phyloP scores from a whole-genome alignment of 257 asterid genomes.

The Solanum okadae region DNA sequence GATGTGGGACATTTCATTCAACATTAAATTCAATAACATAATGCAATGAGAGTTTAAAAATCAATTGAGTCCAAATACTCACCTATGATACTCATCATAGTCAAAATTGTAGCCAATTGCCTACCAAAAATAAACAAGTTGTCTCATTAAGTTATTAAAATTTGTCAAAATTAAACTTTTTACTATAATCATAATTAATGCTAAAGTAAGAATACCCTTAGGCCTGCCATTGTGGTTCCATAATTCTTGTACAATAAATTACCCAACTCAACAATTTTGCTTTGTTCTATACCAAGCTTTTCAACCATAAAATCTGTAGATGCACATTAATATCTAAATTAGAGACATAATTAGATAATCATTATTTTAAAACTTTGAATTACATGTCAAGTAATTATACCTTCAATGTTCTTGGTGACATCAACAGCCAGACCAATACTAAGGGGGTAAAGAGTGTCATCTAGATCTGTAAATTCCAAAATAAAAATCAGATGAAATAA shows the following conservation, averaged over 20 bases:
- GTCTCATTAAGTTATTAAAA: background rate
- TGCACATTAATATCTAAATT: background rate
- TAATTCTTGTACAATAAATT: conserved; percentile 68
- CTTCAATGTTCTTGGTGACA: conserved; percentile 63
- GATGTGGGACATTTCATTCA: background rate
- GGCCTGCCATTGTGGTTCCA: conserved; percentile 99
- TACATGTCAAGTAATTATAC: conserved; percentile 11
- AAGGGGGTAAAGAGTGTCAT: conserved; percentile 87
- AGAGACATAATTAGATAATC: background rate
- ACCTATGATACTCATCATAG: conserved; percentile 89
- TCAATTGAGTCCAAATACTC: background rate
- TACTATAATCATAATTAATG: background rate
- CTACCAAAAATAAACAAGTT: conserved; percentile 27
- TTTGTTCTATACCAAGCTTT: conserved; percentile 60
- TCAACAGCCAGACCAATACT: conserved; percentile 63
- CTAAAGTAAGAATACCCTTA: conserved; percentile 37
- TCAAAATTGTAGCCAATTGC: conserved; percentile 94
- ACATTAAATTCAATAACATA: background rate
- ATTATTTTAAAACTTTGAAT: background rate
- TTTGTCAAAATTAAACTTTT: background rate
- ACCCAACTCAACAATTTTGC: conserved; percentile 52
- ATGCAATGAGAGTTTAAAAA: background rate
- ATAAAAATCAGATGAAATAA: background rate
- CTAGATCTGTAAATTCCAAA: conserved; percentile 48
- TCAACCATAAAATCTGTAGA: conserved; percentile 69